These are phyloP conservation scores for Sarocladium oryzae DNA, from an alignment of 2,329 filamentous ascomycete genomes.

Conservation along the genomic window DNA sequence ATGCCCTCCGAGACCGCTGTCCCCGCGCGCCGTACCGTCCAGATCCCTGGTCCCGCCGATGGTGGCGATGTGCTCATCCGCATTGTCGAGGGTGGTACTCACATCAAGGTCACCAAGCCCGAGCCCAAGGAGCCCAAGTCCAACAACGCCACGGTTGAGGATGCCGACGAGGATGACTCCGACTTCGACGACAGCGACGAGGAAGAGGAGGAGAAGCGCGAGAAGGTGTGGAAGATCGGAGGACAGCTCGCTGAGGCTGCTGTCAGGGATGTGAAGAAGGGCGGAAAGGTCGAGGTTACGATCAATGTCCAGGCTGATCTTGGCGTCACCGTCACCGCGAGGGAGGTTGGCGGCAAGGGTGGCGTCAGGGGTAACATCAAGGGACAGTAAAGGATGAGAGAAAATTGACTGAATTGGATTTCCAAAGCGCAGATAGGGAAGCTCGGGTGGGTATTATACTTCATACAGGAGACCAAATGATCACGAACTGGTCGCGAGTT, in stretches of 20 bases:
- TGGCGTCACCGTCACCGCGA: constrained; percentile 68
- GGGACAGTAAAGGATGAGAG: constrained; percentile 7
- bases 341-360: constrained; percentile 82
- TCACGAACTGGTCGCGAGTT: too few species aligned
- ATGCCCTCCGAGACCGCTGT: constrained; percentile 82
- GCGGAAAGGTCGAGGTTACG: constrained; percentile 86
- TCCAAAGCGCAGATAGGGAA: too few species aligned
- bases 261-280: constrained; percentile 78
- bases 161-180: constrained; percentile 58
- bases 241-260: constrained; percentile 78
- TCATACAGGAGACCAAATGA: too few species aligned
- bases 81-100: constrained; percentile 78
- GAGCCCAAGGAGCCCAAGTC: constrained; percentile 71
- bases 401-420: constrained; percentile 8
- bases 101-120: constrained; percentile 90
- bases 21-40: constrained; percentile 77
- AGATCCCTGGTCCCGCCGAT: constrained; percentile 67
- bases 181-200: constrained; percentile 61
- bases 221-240: constrained; percentile 89
- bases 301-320: constrained; percentile 81
- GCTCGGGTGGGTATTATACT: too few species aligned
- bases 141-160: constrained; percentile 49
- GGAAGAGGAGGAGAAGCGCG: constrained; percentile 78
- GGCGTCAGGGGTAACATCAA: constrained; percentile 61
- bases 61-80: constrained; percentile 86